phyloP scores from a whole-genome alignment of 169 alveolate species.

The Neospora caninum region DNA sequence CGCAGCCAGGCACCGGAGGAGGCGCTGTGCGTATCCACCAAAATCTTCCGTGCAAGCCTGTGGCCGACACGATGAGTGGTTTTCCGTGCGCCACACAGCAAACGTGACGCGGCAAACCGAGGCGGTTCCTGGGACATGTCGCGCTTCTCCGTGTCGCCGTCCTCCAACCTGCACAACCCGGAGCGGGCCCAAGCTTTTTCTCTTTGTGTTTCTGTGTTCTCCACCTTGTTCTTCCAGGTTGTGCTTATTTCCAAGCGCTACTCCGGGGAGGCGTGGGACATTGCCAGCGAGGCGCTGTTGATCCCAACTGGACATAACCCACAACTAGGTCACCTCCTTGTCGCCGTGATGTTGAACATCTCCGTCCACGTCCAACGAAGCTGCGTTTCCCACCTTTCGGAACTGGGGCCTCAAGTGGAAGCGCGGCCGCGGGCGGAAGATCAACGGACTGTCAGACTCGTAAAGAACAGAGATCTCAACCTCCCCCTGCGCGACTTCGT shows the following conservation, averaged over 20 bases:
- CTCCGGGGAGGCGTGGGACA: not conserved
- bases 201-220: not conserved
- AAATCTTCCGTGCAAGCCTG: no score
- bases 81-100: no score
- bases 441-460: not conserved
- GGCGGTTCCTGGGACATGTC: no score
- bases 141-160: no score
- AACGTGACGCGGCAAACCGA: no score
- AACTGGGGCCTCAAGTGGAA: constrained; percentile 1
- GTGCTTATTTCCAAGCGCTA: not conserved
- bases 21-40: no score
- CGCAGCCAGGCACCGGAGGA: no score
- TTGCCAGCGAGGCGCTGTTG: not conserved
- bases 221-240: not conserved
- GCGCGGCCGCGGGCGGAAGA: not conserved
- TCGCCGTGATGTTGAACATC: not conserved
- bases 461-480: not conserved
- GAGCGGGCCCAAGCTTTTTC: no score
- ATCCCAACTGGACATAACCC: constrained; percentile 2
- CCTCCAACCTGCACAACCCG: no score
- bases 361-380: not conserved
- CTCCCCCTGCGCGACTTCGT: not conserved
- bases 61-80: no score
- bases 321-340: not conserved
- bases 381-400: not conserved